These are phyloP conservation scores for Penicillium sp. DNA, from an alignment of 2,329 filamentous ascomycete genomes.

Conservation along the genomic window DNA sequence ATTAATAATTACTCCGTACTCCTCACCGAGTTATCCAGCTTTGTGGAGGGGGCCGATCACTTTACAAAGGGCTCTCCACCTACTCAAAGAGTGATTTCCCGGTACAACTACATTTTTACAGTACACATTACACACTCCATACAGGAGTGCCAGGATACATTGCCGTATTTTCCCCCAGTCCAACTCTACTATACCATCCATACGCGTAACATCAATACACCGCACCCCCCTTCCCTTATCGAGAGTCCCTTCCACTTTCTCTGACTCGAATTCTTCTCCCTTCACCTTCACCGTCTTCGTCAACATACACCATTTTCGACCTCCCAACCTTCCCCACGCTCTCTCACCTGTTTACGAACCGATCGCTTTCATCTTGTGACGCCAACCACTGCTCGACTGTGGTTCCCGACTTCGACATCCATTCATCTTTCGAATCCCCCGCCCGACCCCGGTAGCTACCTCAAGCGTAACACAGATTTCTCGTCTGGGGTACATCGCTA, in stretches of 20 bases:
- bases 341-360: background rate
- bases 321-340: background rate
- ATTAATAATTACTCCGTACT: background rate
- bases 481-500: slow-evolving; percentile 37
- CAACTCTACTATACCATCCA: background rate
- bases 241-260: background rate
- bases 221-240: background rate
- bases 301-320: background rate
- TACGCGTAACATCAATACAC: background rate
- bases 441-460: slow-evolving; percentile 32
- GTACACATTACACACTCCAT: background rate
- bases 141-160: background rate
- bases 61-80: slow-evolving; percentile 1
- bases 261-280: background rate
- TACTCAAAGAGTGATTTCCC: background rate
- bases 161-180: background rate
- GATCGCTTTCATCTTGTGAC: slow-evolving; percentile 4
- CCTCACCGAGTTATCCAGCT: background rate
- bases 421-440: slow-evolving; percentile 11
- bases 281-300: background rate
- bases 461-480: slow-evolving; percentile 37
- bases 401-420: slow-evolving; percentile 14
- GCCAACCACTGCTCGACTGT: slow-evolving; percentile 11
- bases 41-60: slow-evolving; percentile 3
- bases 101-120: background rate